Percentiles rank a stretch among this genome's conserved stretches.
phyloP scores from a whole-genome alignment of 805 yeast species.

The Myxozyma sirexii region DNA sequence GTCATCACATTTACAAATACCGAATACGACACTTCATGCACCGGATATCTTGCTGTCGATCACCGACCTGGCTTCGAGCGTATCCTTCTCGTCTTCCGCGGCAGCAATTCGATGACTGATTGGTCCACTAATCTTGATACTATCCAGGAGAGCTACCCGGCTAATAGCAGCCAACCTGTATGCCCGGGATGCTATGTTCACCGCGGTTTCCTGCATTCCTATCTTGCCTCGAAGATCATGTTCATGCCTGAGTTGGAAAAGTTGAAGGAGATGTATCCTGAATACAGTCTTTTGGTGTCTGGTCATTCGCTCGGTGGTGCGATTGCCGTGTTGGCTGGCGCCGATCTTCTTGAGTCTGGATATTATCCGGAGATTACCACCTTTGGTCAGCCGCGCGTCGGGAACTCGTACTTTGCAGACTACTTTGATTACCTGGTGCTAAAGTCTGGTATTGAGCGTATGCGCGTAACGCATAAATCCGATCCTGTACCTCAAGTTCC shows the following conservation, averaged over 20 bases:
- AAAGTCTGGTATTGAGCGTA: neutral
- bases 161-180: neutral
- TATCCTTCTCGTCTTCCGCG: constrained; percentile 56
- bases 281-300: constrained; percentile 55
- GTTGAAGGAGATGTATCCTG: constrained; percentile 47
- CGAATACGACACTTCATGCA: constrained; percentile 25
- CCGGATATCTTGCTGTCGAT: constrained; percentile 47
- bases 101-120: constrained; percentile 63
- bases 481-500: constrained; percentile 36
- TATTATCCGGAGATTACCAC: constrained; percentile 57
- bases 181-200: constrained; percentile 65
- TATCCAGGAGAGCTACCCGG: constrained; percentile 29
- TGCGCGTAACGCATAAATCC: constrained; percentile 34
- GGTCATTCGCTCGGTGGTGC: constrained; percentile 86
- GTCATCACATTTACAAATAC: constrained; percentile 30
- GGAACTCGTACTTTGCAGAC: constrained; percentile 53
- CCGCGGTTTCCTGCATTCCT: constrained; percentile 56
- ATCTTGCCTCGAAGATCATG: constrained; percentile 50
- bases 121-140: constrained; percentile 60
- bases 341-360: constrained; percentile 61
- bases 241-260: constrained; percentile 22
- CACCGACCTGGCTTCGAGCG: constrained; percentile 38
- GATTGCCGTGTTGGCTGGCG: constrained; percentile 61
- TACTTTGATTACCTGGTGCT: constrained; percentile 51
- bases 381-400: constrained; percentile 68